Base-by-base conservation (phyloP, 2,329 filamentous ascomycete genomes). In the Sordariomycetes sp. region DNA sequence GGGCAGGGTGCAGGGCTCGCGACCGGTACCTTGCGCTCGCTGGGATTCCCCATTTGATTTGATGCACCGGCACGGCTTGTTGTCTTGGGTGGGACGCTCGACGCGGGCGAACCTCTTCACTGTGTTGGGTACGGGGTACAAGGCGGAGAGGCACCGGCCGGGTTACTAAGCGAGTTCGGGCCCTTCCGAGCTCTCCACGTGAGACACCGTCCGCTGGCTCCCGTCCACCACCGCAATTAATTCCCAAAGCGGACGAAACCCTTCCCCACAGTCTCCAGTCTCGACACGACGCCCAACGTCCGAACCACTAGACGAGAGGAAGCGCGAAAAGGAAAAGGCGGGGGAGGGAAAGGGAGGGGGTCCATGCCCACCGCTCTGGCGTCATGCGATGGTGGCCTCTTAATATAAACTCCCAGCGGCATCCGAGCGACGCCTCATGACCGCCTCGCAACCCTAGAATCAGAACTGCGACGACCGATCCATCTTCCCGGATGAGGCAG, bases 401-500 rank as follows among this genome's bases (percentile, higher is more conserved):
- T 57, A 57, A 57, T 57, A 57, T 57, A 57, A 46, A 28, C 51
- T 32, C 24, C 4, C 51, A 24, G 32, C 28, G 11, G 32, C 37
- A 11, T 34, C 32, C 28, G 18, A 57, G 53, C 46, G 34, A 57
- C 34, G 25, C 48, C 55, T 57, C 55, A 57, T 57, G 55, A 57
- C 55, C 55, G 37, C 28, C 55, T n/a, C 35, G 55, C 4, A 32
- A 52, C 55, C 35, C 48, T 28, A 51, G 35, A 37, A 22, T n/a
- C 32, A 6, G 6, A 40, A n/a, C 18, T 37, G 55, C 8, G 48
- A 53, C n/a, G 20, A 40, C 32, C n/a, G 48, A 57, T 25, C 48
- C 55, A 46, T 53, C 55, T 53, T 53, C 48, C 55, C 55, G 28
- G 18, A 57, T 35, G 46, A 34, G 55, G 48, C 55, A 57, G 48